These are phyloP conservation scores for Sphagnum fallax DNA, from an alignment of 228 moss, liverwort and hornwort species.

Conservation along the genomic window DNA sequence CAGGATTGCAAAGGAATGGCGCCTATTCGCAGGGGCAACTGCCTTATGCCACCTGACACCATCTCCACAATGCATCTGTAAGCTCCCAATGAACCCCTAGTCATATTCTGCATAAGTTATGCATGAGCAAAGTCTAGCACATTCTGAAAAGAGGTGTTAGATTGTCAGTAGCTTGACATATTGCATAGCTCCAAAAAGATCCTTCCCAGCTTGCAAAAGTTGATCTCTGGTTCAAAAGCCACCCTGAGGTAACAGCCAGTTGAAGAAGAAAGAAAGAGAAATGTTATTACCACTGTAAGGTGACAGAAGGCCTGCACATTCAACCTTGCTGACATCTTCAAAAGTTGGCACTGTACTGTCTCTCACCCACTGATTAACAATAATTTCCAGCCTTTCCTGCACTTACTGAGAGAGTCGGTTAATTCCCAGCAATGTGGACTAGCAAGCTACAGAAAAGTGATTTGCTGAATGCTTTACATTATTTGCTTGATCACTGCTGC, in stretches of 20 bases:
- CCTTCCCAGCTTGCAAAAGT: too few species aligned
- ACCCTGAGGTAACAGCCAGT: too few species aligned
- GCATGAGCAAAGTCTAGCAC: background rate
- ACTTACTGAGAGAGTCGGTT: background rate
- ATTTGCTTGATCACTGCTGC: background rate
- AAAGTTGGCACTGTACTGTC: constrained; percentile 56
- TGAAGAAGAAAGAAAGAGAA: background rate
- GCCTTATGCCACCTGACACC: constrained; percentile 34
- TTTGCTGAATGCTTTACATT: background rate
- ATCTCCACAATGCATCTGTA: constrained; percentile 14
- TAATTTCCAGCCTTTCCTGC: constrained; percentile 84
- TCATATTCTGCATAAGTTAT: background rate
- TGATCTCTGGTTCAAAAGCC: too few species aligned
- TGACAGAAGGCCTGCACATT: constrained; percentile 50
- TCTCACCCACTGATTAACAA: constrained; percentile 67
- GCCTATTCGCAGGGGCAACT: constrained; percentile 32
- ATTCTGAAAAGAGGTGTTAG: background rate
- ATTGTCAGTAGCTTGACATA: background rate
- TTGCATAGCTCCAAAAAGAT: background rate
- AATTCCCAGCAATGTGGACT: background rate
- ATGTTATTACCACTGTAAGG: constrained; percentile 32
- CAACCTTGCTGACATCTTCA: constrained; percentile 77
- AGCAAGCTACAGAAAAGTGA: background rate
- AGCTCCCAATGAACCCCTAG: constrained; percentile 5
- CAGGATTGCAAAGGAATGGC: constrained; percentile 24